phyloP scores from a whole-genome alignment of 768 basidiomycete genomes.

The Hortiboletus campestris region DNA sequence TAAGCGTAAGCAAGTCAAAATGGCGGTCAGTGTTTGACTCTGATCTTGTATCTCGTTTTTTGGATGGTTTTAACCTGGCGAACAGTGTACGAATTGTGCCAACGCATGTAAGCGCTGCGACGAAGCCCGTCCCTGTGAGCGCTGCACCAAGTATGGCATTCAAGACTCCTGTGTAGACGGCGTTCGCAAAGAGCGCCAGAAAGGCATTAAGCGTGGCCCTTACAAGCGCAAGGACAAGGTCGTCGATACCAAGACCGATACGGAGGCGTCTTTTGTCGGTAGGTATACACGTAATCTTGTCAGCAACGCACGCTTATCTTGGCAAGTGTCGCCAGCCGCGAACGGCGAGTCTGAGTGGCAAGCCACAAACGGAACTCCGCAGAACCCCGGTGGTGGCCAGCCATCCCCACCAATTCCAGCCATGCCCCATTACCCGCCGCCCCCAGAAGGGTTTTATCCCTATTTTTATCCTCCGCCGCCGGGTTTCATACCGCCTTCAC shows the following conservation, averaged over 20 bases:
- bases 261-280: slow-evolving; percentile 24
- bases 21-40: slow-evolving; percentile 43
- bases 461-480: slow-evolving; percentile 41
- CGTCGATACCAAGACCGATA: slow-evolving; percentile 8
- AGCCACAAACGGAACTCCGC: slow-evolving; percentile 21
- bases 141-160: slow-evolving; percentile 63
- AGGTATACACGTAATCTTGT: slow-evolving; percentile 8
- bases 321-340: slow-evolving; percentile 10
- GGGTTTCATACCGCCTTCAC: slow-evolving; percentile 39
- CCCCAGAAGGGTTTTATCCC: slow-evolving; percentile 45
- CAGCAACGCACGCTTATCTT: slow-evolving; percentile 10
- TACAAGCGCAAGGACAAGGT: slow-evolving; percentile 52
- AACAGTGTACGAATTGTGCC: slow-evolving; percentile 56
- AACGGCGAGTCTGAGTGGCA: slow-evolving; percentile 37
- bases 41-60: not conserved
- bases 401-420: slow-evolving; percentile 28
- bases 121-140: slow-evolving; percentile 58
- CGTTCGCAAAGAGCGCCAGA: slow-evolving; percentile 62
- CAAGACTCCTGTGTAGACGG: slow-evolving; percentile 58
- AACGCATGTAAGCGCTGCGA: slow-evolving; percentile 57
- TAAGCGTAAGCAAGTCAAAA: slow-evolving; percentile 59
- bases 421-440: slow-evolving; percentile 32
- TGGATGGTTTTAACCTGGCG: slow-evolving; percentile 1
- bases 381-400: slow-evolving; percentile 12
- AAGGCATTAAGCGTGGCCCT: slow-evolving; percentile 55